These are phyloP conservation scores for Nemania sp. DNA, from an alignment of 2,329 filamentous ascomycete species.

Conservation along the genomic window DNA sequence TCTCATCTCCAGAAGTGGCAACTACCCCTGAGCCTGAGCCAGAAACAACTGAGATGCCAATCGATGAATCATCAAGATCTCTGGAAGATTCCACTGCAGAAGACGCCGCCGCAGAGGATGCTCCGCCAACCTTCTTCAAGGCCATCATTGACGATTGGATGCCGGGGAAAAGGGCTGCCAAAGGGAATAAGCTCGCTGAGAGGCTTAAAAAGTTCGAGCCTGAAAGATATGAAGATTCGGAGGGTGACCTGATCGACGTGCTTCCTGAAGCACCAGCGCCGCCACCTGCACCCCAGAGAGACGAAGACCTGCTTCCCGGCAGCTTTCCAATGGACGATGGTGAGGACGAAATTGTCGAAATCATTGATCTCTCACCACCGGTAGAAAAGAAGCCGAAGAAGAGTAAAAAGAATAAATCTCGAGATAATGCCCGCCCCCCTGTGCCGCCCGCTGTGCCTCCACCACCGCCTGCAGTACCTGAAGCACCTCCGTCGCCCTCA, in stretches of 20 bases:
- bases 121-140: conserved; percentile 56
- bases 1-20: conserved; percentile 52
- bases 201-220: conserved; percentile 68
- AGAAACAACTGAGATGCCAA: conserved; percentile 57
- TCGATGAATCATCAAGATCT: conserved; percentile 62
- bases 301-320: conserved; percentile 52
- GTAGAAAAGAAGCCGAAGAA: conserved; percentile 51
- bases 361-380: conserved; percentile 62
- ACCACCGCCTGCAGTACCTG: conserved; percentile 60
- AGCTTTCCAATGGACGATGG: conserved; percentile 47
- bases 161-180: conserved; percentile 62
- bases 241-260: conserved; percentile 51
- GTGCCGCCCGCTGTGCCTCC: conserved; percentile 53
- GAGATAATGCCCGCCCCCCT: conserved; percentile 47
- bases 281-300: conserved; percentile 58
- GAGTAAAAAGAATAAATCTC: conserved; percentile 53
- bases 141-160: conserved; percentile 54
- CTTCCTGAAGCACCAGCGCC: conserved; percentile 54
- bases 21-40: conserved; percentile 39
- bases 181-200: conserved; percentile 66
- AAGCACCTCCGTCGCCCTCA: conserved; percentile 55
- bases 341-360: conserved; percentile 59
- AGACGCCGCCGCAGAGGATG: conserved; percentile 56
- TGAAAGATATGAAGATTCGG: conserved; percentile 52
- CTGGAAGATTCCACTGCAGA: conserved; percentile 60